Conservation (phyloP, 2,329 filamentous ascomycete genomes). For the Pestalotiopsis sp. region DNA sequence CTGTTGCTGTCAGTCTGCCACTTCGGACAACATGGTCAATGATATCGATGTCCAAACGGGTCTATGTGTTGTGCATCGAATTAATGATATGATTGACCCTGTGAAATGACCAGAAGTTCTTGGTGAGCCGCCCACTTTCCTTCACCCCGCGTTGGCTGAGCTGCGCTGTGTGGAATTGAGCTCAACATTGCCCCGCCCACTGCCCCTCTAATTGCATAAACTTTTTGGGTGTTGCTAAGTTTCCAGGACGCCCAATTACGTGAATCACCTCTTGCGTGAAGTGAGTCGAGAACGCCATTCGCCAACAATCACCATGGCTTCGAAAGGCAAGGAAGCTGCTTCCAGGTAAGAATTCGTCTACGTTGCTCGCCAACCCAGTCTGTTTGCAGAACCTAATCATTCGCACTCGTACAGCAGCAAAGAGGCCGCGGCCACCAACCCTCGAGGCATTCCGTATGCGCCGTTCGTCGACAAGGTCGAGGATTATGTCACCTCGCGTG, state of each 20-base stretch:
- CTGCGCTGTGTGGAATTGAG: background rate
- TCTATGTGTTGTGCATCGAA: no score
- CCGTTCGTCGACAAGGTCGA: constrained; percentile 85
- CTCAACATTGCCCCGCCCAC: background rate
- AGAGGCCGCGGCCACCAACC: constrained; percentile 67
- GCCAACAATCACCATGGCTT: constrained; percentile 18
- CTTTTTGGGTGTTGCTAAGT: background rate
- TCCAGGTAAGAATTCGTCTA: constrained; percentile 17
- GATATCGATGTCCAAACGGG: no score
- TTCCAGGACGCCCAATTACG: background rate
- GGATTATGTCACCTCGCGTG: constrained; percentile 79
- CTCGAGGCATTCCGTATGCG: constrained; percentile 80
- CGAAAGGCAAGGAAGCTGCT: constrained; percentile 26
- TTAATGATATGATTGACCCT: no score
- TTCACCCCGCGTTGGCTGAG: background rate
- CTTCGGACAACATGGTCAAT: no score
- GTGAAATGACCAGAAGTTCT: no score
- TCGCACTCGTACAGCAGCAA: constrained; percentile 35
- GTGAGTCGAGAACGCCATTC: background rate
- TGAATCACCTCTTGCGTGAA: background rate
- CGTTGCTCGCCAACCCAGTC: background rate
- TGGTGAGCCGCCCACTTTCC: no score
- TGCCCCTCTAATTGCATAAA: constrained; percentile 11
- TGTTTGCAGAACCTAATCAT: background rate
- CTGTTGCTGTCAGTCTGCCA: no score